Conservation (phyloP, 2,329 filamentous ascomycete species). For the Colletotrichum eremochloae region DNA sequence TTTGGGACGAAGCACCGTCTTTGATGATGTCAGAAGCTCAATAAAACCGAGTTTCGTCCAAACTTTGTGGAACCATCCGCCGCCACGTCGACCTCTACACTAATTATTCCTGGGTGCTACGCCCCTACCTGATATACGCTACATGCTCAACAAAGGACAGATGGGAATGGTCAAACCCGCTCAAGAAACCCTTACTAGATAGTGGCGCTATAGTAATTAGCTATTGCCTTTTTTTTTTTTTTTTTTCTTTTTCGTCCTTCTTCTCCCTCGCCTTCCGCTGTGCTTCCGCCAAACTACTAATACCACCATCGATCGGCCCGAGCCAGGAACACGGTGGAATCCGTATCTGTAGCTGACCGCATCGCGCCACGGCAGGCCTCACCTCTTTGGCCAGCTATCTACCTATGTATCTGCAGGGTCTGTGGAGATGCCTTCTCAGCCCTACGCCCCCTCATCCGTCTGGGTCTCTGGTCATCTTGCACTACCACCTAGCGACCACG, state of each 20-base stretch:
- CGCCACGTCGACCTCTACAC: background rate
- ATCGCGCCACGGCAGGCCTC: background rate
- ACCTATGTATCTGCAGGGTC: background rate
- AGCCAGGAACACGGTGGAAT: background rate
- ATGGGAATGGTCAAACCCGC: background rate
- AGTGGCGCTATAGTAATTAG: too few relatives aligned
- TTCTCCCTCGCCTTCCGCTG: too few relatives aligned
- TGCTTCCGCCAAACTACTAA: too few relatives aligned
- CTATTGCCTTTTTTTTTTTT: too few relatives aligned
- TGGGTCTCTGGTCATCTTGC: background rate
- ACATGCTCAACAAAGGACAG: background rate
- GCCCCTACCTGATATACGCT: background rate
- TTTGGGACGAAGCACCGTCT: background rate
- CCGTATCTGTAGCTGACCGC: conserved; percentile 15
- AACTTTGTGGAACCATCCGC: background rate
- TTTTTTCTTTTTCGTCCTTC: background rate
- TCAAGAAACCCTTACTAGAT: too few relatives aligned
- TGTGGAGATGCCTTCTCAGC: conserved; percentile 29
- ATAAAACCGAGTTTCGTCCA: background rate
- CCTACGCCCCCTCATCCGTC: conserved; percentile 7
- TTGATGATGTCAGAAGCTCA: background rate
- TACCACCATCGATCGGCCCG: background rate
- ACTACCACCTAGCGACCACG: background rate
- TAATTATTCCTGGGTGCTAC: background rate
- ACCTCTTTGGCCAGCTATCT: background rate